A percentile compares a stretch with the other conserved stretches of the same genome.
These are phyloP conservation scores for Backusella mclennaniae DNA, from an alignment of 192 early-diverging fungal species.

Conservation along the genomic window DNA sequence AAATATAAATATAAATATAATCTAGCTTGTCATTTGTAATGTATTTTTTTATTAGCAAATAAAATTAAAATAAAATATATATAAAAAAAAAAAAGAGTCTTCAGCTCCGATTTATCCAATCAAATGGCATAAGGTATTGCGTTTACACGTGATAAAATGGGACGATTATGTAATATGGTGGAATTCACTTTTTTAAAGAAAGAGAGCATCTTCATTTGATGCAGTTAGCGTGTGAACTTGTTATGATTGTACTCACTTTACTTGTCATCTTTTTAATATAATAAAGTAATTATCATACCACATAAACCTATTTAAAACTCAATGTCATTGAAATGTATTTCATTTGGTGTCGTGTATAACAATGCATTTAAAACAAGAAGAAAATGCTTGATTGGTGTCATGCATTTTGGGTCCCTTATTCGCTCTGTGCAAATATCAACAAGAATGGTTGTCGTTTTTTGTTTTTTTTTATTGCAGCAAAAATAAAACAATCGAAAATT, in stretches of 20 bases:
- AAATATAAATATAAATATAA: slow-evolving; percentile 5
- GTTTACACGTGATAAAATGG: background rate
- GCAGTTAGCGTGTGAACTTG: background rate
- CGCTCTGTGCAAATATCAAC: too few species aligned
- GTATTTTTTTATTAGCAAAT: background rate
- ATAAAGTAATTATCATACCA: background rate
- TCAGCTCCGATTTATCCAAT: background rate
- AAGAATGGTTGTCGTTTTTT: too few species aligned
- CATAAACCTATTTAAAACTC: too few species aligned
- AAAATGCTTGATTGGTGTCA: too few species aligned
- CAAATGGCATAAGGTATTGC: background rate
- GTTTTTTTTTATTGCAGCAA: background rate
- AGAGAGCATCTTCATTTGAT: background rate
- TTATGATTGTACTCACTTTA: background rate
- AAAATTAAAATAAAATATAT: background rate
- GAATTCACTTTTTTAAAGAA: too few species aligned
- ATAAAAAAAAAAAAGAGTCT: background rate
- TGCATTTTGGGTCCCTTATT: too few species aligned
- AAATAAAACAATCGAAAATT: background rate
- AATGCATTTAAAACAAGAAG: too few species aligned
- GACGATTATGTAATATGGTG: background rate
- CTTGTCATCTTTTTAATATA: background rate
- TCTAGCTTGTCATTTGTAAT: slow-evolving; percentile 1
- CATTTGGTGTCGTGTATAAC: too few species aligned
- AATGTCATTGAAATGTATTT: too few species aligned